Percentiles rank a stretch among this genome's conserved stretches.
Evolutionary conservation across 345 rosid genomes (phyloP).

Genomic region (Eucalyptus erythrocorys): DNA sequence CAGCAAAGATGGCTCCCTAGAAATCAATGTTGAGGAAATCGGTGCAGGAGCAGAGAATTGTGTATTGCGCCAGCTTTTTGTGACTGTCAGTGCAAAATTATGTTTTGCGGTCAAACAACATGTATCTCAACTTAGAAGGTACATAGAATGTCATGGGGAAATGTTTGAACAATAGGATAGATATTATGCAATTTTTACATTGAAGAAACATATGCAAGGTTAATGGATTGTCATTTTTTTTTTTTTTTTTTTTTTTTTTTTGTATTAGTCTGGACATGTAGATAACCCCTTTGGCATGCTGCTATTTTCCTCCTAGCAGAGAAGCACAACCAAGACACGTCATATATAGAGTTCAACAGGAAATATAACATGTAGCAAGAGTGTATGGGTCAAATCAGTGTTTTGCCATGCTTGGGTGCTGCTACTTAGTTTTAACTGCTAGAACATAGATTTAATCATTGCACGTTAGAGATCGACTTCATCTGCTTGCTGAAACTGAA

Average conservation of each 20-base stretch:
- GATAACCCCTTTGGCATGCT: neutral
- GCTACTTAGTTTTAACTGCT: neutral
- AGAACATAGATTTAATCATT: neutral
- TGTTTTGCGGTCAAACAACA: constrained; percentile 37
- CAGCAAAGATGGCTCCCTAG: neutral
- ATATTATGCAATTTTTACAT: neutral
- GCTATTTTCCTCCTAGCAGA: neutral
- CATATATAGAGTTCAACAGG: neutral
- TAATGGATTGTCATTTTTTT: neutral
- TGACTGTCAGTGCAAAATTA: constrained; percentile 34
- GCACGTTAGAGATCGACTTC: neutral
- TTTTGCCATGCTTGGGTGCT: neutral
- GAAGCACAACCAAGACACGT: neutral
- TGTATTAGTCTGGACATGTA: neutral
- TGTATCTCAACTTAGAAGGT: constrained; percentile 36
- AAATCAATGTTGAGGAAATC: neutral
- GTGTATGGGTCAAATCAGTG: neutral
- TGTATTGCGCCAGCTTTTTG: constrained; percentile 36
- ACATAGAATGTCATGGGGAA: neutral
- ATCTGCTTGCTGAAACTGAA: neutral
- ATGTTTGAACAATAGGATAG: neutral
- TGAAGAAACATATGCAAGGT: neutral
- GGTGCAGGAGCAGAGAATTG: neutral
- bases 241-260: neutral
- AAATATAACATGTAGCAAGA: neutral